Percentiles rank a stretch among this genome's conserved stretches.
These are phyloP conservation scores for Candida smagusa DNA, from an alignment of 1,139 yeast species.

Conservation along the genomic window DNA sequence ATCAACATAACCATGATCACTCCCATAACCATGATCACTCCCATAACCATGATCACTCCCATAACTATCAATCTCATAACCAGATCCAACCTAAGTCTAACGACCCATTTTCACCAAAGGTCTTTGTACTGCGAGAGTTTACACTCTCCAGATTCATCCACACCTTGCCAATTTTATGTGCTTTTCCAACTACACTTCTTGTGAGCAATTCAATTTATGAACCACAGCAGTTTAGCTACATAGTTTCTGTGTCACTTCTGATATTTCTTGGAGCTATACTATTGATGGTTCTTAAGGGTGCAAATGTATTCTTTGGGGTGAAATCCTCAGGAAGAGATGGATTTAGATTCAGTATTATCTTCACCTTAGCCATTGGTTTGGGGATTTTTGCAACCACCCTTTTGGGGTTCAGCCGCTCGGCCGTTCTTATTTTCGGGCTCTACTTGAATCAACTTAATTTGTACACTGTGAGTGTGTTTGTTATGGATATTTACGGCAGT, in stretches of 20 bases:
- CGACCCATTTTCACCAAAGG: conserved; percentile 1
- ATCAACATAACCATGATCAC: conserved; percentile 3
- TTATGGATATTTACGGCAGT: conserved; percentile 17
- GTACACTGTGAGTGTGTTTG: conserved; percentile 23
- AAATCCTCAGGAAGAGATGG: background rate
- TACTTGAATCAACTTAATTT: conserved; percentile 25
- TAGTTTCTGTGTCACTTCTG: conserved; percentile 8
- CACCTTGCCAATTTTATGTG: conserved; percentile 28
- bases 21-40: background rate
- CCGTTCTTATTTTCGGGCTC: conserved; percentile 25
- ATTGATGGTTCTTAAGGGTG: conserved; percentile 13
- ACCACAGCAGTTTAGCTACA: conserved; percentile 1
- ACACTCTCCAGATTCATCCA: conserved; percentile 14
- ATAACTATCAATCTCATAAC: background rate
- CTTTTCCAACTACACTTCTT: conserved; percentile 25
- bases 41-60: background rate
- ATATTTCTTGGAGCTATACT: conserved; percentile 15
- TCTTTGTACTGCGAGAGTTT: conserved; percentile 3
- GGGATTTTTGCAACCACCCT: conserved; percentile 15
- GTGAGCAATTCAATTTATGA: conserved; percentile 16
- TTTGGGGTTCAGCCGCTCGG: conserved; percentile 20
- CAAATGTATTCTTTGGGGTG: conserved; percentile 9
- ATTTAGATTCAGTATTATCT: background rate
- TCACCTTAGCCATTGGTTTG: conserved; percentile 9
- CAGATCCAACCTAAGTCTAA: conserved; percentile 2